A percentile compares a stretch with the other conserved stretches of the same genome.
Evolutionary conservation across 805 yeast species (phyloP).

Genomic region (Pichia scutulata): DNA sequence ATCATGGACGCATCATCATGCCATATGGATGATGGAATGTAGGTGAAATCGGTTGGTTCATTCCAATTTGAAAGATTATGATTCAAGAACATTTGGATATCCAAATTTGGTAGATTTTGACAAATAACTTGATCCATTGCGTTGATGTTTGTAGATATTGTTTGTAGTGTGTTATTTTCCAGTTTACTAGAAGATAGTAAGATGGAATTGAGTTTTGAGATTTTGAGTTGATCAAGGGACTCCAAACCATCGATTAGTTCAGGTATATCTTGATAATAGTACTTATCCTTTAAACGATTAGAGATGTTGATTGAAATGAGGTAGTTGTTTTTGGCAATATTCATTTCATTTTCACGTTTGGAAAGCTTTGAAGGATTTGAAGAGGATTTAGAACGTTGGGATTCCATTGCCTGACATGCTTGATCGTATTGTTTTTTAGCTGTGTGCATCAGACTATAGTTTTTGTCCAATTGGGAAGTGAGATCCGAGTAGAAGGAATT

Average conservation of each 20-base stretch:
- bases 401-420: constrained; percentile 73
- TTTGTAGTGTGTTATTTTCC: constrained; percentile 44
- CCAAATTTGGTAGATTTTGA: constrained; percentile 66
- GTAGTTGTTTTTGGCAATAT: constrained; percentile 77
- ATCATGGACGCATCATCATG: constrained; percentile 85
- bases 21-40: constrained; percentile 89
- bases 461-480: constrained; percentile 36
- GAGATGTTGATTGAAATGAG: constrained; percentile 75
- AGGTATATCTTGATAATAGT: constrained; percentile 87
- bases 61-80: constrained; percentile 74
- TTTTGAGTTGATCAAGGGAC: constrained; percentile 73
- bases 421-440: constrained; percentile 74
- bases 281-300: constrained; percentile 88
- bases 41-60: constrained; percentile 81
- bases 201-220: constrained; percentile 59
- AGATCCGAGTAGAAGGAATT: constrained; percentile 54
- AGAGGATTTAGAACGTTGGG: constrained; percentile 66
- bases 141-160: constrained; percentile 39
- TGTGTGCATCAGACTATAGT: constrained; percentile 51
- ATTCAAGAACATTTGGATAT: constrained; percentile 84
- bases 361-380: constrained; percentile 39
- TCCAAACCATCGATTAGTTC: constrained; percentile 81
- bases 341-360: constrained; percentile 74
- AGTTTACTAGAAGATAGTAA: constrained; percentile 52
- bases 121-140: constrained; percentile 48